Conservation (phyloP, 1,284 basidiomycete genomes). For the Fomitiporia mediterranea region DNA sequence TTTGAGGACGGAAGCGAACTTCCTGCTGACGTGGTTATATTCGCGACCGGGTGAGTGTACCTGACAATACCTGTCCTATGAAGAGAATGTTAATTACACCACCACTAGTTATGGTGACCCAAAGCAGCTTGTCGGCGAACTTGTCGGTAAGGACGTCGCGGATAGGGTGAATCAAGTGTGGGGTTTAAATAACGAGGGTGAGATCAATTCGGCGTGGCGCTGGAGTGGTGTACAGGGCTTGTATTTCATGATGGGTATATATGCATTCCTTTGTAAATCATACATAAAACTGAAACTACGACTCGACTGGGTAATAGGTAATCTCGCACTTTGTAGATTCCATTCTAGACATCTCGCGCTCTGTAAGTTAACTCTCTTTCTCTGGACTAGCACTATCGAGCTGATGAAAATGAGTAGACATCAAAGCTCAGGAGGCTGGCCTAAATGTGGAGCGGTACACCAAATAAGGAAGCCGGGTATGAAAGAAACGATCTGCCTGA, state of each 20-base stretch:
- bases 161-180: constrained; percentile 46
- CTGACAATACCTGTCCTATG: too few species aligned
- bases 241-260: constrained; percentile 54
- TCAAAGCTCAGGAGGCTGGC: constrained; percentile 53
- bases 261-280: neutral
- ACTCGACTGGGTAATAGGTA: constrained; percentile 34
- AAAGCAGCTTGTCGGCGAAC: constrained; percentile 35
- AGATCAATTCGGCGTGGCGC: constrained; percentile 47
- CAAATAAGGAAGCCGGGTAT: too few species aligned
- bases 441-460: constrained; percentile 36
- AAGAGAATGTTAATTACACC: too few species aligned
- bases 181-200: constrained; percentile 55
- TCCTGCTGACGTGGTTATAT: constrained; percentile 63
- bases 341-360: constrained; percentile 52
- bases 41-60: constrained; percentile 49
- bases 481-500: too few species aligned
- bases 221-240: constrained; percentile 46
- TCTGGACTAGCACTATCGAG: neutral
- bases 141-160: constrained; percentile 47
- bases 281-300: constrained; percentile 17
- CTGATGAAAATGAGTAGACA: constrained; percentile 34
- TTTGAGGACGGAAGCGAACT: constrained; percentile 65
- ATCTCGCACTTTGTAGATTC: constrained; percentile 49
- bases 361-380: neutral
- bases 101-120: constrained; percentile 37